Percentiles rank a stretch among this genome's conserved stretches.
phyloP scores from a whole-genome alignment of 148 eudicot species.

The Fagopyrum homotropicum region DNA sequence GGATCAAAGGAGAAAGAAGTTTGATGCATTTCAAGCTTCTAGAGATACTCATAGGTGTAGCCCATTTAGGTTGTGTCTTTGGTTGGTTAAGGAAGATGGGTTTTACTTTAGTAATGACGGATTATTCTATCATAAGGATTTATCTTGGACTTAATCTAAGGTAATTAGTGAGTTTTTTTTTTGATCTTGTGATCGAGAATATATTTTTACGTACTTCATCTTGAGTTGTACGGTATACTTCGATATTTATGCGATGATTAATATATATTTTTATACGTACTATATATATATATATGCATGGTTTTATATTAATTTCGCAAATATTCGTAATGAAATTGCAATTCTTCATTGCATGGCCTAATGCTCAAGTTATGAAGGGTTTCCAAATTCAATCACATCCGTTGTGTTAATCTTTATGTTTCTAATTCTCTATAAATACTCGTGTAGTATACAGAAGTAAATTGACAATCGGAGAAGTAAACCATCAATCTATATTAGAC shows the following conservation, averaged over 20 bases:
- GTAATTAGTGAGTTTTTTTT: neutral
- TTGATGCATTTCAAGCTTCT: slow-evolving; percentile 33
- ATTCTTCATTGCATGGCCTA: too few species aligned
- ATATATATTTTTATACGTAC: neutral
- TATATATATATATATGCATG: neutral
- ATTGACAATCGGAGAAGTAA: too few species aligned
- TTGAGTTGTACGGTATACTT: neutral
- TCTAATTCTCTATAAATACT: too few species aligned
- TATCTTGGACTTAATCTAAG: slow-evolving; percentile 29
- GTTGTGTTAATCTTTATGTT: too few species aligned
- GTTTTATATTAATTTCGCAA: neutral
- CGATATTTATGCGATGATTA: neutral
- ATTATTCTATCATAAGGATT: slow-evolving; percentile 36
- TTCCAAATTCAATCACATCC: too few species aligned
- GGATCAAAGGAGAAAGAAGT: slow-evolving; percentile 20
- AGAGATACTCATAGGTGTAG: slow-evolving; percentile 42
- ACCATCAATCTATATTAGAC: neutral
- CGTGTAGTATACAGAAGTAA: too few species aligned
- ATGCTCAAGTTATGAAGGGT: too few species aligned
- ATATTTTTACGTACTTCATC: neutral
- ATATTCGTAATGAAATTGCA: neutral
- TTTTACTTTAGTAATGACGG: slow-evolving; percentile 58
- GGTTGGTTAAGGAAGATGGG: slow-evolving; percentile 65
- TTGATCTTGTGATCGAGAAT: neutral
- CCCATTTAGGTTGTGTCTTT: slow-evolving; percentile 30